Conservation (phyloP, 2,329 filamentous ascomycete species). For the Aureobasidium sp. region DNA sequence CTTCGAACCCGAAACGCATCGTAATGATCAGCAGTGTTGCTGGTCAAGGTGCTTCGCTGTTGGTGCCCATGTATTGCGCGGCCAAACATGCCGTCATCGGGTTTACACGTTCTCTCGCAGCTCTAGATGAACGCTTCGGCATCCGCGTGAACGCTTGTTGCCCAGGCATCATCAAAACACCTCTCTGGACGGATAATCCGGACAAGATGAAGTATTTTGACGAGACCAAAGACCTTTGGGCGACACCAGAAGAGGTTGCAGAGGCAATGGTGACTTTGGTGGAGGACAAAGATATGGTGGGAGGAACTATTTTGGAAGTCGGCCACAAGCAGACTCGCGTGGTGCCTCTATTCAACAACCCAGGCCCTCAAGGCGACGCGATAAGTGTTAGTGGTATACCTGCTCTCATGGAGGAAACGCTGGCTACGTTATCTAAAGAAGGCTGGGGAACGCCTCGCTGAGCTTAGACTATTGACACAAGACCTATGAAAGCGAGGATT, state of each 20-base stretch:
- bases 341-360: conserved; percentile 47
- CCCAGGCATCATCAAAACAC: conserved; percentile 55
- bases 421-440: background rate
- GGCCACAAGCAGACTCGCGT: conserved; percentile 44
- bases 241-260: conserved; percentile 55
- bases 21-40: conserved; percentile 41
- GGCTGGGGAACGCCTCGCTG: background rate
- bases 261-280: conserved; percentile 51
- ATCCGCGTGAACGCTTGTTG: conserved; percentile 55
- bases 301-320: conserved; percentile 51
- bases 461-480: too few relatives aligned
- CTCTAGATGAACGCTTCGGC: conserved; percentile 42
- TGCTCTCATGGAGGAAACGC: background rate
- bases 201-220: conserved; percentile 51
- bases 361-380: conserved; percentile 37
- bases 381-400: background rate
- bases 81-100: conserved; percentile 41
- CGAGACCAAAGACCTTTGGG: conserved; percentile 42
- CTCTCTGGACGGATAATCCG: conserved; percentile 55
- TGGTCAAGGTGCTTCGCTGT: conserved; percentile 34
- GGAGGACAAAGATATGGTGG: conserved; percentile 43
- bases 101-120: conserved; percentile 44
- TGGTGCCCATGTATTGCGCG: conserved; percentile 40
- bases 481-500: too few relatives aligned
- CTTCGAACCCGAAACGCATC: conserved; percentile 39